phyloP scores from a whole-genome alignment of 257 asterid genomes.

The Misopates orontium region DNA sequence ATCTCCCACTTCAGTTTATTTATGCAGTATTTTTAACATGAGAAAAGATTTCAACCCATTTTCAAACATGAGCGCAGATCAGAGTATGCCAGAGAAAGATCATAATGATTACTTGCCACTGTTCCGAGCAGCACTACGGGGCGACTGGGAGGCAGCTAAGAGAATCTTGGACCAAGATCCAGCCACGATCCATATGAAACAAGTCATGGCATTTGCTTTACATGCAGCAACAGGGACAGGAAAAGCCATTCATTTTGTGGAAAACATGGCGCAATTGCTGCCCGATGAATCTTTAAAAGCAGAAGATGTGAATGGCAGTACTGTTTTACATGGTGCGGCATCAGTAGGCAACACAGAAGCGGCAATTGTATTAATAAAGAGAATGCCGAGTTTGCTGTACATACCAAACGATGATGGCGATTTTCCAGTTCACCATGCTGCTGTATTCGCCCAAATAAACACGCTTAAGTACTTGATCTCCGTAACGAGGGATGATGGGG shows the following conservation, averaged over 20 bases:
- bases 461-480: conserved; percentile 21
- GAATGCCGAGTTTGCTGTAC: conserved; percentile 7
- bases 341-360: conserved; percentile 12
- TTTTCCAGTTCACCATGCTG: conserved; percentile 23
- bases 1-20: too few species aligned
- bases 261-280: conserved; percentile 6
- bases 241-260: conserved; percentile 9
- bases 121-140: conserved; percentile 17
- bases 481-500: background rate
- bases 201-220: background rate
- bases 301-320: conserved; percentile 5
- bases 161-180: conserved; percentile 2
- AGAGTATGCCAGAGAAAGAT: background rate
- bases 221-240: conserved; percentile 23
- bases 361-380: background rate
- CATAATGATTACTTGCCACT: background rate
- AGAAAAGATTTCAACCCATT: too few species aligned
- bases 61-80: background rate
- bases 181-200: background rate
- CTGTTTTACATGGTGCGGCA: conserved; percentile 24
- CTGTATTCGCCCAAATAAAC: conserved; percentile 1
- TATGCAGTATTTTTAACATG: background rate
- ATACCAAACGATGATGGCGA: background rate
- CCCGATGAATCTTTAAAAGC: conserved; percentile 4
- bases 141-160: conserved; percentile 17